Evolutionary conservation across 2,329 filamentous ascomycete species (phyloP).

Genomic region (Aspergillus pseudoviridinutans): DNA sequence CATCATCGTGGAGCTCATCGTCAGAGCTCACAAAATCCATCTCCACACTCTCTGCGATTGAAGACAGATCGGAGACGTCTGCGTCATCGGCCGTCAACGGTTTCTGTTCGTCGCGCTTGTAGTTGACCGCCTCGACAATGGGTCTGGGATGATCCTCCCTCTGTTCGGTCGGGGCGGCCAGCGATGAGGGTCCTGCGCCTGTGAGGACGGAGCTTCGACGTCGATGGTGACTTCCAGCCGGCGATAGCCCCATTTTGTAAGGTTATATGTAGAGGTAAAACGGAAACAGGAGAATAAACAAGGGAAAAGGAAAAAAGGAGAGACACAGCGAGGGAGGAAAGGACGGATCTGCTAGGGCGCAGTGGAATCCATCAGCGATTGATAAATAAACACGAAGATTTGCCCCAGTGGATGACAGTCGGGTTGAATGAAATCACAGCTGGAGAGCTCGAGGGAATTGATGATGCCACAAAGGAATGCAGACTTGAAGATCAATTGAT

Average conservation of each 20-base stretch:
- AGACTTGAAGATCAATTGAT: background rate
- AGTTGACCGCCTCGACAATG: conserved; percentile 18
- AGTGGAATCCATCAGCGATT: conserved; percentile 14
- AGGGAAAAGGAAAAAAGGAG: background rate
- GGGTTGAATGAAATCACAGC: background rate
- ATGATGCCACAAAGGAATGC: background rate
- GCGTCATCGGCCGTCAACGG: conserved; percentile 31
- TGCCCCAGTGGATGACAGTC: background rate
- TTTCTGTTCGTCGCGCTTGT: conserved; percentile 34
- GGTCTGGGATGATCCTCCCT: conserved; percentile 28
- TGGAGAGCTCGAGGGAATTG: background rate
- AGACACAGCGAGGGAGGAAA: background rate
- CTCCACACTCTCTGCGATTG: conserved; percentile 49
- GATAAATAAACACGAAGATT: background rate
- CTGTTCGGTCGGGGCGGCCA: conserved; percentile 29
- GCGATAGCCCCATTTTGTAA: conserved; percentile 31
- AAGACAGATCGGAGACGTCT: conserved; percentile 39
- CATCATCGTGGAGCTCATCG: conserved; percentile 75
- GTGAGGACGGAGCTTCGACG: conserved; percentile 38
- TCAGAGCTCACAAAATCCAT: conserved; percentile 60
- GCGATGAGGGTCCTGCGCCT: conserved; percentile 49
- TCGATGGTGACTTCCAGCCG: conserved; percentile 33
- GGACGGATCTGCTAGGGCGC: conserved; percentile 3
- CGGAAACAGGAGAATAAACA: background rate
- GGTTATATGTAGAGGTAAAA: background rate